Evolutionary conservation across 2,329 filamentous ascomycete species (phyloP).

Genomic region (Penicillium sp.): DNA sequence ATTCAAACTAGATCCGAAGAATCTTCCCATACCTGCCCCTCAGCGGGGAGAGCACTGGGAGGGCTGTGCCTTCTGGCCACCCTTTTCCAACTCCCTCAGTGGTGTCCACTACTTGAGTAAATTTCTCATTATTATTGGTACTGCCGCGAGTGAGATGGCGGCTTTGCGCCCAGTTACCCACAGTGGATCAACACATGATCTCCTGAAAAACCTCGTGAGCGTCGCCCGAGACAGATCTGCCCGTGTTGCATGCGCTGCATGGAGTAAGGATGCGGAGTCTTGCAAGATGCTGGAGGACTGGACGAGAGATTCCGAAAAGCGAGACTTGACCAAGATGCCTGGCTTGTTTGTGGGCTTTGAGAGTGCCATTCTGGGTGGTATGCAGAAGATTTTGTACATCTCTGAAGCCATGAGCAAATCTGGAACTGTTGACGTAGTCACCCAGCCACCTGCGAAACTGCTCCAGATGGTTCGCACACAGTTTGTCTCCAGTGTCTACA

Average conservation of each 20-base stretch:
- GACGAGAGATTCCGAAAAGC: constrained; percentile 77
- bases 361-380: constrained; percentile 73
- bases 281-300: constrained; percentile 93
- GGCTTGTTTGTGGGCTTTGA: constrained; percentile 83
- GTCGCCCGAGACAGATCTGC: constrained; percentile 81
- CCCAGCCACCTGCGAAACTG: constrained; percentile 81
- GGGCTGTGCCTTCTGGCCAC: constrained; percentile 93
- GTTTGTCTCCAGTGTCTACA: constrained; percentile 92
- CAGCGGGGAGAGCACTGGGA: constrained; percentile 85
- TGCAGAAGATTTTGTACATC: constrained; percentile 96
- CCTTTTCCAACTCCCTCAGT: constrained; percentile 85
- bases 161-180: constrained; percentile 67
- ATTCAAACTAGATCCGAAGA: constrained; percentile 77
- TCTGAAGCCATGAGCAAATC: constrained; percentile 78
- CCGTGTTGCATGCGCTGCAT: constrained; percentile 80
- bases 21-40: constrained; percentile 73
- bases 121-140: constrained; percentile 79
- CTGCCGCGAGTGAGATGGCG: constrained; percentile 82
- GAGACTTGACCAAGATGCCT: constrained; percentile 90
- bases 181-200: constrained; percentile 61
- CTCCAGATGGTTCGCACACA: constrained; percentile 87
- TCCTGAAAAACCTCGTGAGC: constrained; percentile 73
- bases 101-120: constrained; percentile 88
- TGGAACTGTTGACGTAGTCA: constrained; percentile 73
- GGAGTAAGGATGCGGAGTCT: constrained; percentile 91